Evolutionary conservation across 73 alveolate species (phyloP).

Genomic region (Breviolum minutum): DNA sequence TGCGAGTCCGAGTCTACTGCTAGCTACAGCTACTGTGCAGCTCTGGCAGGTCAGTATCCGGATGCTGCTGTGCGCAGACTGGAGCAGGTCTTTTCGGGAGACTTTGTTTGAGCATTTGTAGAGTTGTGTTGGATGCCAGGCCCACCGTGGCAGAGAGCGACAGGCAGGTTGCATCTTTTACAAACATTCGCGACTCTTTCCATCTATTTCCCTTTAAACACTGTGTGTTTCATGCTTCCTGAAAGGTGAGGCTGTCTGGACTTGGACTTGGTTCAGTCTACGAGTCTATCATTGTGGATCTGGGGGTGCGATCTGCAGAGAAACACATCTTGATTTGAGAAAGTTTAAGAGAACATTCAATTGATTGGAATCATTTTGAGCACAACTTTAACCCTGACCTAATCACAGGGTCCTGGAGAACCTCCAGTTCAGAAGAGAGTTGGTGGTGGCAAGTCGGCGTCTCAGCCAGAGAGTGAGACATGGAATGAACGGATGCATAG

Average conservation of each 20-base stretch:
- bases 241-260: conserved; percentile 17
- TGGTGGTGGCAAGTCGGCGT: conserved; percentile 29
- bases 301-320: conserved; percentile 14
- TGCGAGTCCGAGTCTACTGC: neutral
- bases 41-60: conserved; percentile 15
- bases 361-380: neutral
- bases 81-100: conserved; percentile 3
- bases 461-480: neutral
- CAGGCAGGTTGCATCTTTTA: neutral
- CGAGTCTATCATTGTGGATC: conserved; percentile 52
- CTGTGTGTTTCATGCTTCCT: too few relatives aligned
- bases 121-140: neutral
- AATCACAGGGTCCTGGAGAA: conserved; percentile 13
- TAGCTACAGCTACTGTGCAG: neutral
- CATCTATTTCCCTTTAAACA: too few relatives aligned
- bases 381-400: neutral
- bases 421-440: conserved; percentile 22
- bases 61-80: conserved; percentile 26
- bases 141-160: neutral
- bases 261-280: conserved; percentile 61
- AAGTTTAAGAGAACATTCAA: neutral
- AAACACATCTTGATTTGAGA: neutral
- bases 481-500: too few relatives aligned
- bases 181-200: too few relatives aligned
- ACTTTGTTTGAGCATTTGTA: neutral